A percentile compares a stretch with the other conserved stretches of the same genome.
phyloP scores from a whole-genome alignment of 306 rosid species.

The Quercus mongolica region DNA sequence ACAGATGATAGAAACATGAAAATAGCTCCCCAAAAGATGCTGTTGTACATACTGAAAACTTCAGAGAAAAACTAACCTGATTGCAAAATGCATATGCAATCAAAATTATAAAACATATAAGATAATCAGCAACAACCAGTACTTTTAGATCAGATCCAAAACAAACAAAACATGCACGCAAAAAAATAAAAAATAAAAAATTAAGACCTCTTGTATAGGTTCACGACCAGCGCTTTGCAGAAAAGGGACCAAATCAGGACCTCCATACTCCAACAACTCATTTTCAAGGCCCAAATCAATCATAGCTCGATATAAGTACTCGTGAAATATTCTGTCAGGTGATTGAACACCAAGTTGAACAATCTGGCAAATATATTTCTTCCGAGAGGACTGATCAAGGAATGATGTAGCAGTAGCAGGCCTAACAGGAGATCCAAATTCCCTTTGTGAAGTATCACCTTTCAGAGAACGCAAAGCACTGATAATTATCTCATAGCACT shows the following conservation, averaged over 20 bases:
- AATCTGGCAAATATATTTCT: conserved; percentile 79
- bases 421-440: conserved; percentile 77
- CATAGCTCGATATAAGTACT: conserved; percentile 88
- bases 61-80: conserved; percentile 5
- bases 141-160: conserved; percentile 15
- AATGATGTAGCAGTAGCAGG: conserved; percentile 53
- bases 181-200: conserved; percentile 13
- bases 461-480: conserved; percentile 76
- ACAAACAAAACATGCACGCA: conserved; percentile 8
- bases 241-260: conserved; percentile 90
- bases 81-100: conserved; percentile 10
- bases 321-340: conserved; percentile 81
- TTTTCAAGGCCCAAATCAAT: conserved; percentile 91
- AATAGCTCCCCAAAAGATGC: conserved; percentile 9
- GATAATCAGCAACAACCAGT: not conserved
- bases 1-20: conserved; percentile 24
- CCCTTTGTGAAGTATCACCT: conserved; percentile 61
- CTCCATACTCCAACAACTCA: conserved; percentile 91
- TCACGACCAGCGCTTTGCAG: conserved; percentile 79
- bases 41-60: not conserved
- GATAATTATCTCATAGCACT: conserved; percentile 87
- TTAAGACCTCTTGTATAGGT: conserved; percentile 70
- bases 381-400: conserved; percentile 77
- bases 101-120: conserved; percentile 1
- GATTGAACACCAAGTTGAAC: conserved; percentile 96